Percentiles rank a stretch among this genome's conserved stretches.
Evolutionary conservation across 1,284 basidiomycete species (phyloP).

Genomic region (Cutaneotrichosporon cutaneum): DNA sequence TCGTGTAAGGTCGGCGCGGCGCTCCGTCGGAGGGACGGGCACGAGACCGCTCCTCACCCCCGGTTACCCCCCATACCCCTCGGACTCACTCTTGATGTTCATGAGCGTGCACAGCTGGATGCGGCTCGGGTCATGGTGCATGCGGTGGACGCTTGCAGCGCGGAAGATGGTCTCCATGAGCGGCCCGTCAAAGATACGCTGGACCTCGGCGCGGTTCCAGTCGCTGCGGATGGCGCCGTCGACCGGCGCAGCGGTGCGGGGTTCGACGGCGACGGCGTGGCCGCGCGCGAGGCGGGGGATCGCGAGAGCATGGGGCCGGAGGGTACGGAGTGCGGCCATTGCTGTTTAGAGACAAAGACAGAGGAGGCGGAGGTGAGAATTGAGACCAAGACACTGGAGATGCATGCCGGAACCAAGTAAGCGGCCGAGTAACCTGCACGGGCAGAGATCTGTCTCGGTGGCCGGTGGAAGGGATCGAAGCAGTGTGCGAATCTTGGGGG

Average conservation of each 20-base stretch:
- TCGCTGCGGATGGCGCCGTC: constrained; percentile 45
- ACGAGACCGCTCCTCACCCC: background rate
- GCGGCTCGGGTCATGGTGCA: constrained; percentile 81
- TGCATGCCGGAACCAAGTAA: too few species aligned
- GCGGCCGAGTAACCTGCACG: too few species aligned
- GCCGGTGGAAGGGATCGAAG: too few species aligned
- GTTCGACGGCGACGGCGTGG: constrained; percentile 44
- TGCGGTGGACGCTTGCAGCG: constrained; percentile 72
- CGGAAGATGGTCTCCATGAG: constrained; percentile 83
- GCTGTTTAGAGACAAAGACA: too few species aligned
- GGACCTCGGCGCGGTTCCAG: constrained; percentile 55
- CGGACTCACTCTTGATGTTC: constrained; percentile 91
- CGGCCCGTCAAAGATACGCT: constrained; percentile 60
- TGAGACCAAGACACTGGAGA: background rate
- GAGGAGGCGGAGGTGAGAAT: background rate
- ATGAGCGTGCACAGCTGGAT: constrained; percentile 96
- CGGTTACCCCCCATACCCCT: background rate
- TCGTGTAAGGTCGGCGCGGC: too few species aligned
- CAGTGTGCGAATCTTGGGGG: too few species aligned
- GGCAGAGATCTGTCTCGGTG: too few species aligned
- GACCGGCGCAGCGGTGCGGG: constrained; percentile 19
- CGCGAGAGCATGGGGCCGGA: constrained; percentile 11
- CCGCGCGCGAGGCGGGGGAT: constrained; percentile 29
- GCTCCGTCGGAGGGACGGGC: background rate
- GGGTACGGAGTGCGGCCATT: background rate